Evolutionary conservation across 2,329 filamentous ascomycete species (phyloP).

Genomic region (Coniochaeta sp.): DNA sequence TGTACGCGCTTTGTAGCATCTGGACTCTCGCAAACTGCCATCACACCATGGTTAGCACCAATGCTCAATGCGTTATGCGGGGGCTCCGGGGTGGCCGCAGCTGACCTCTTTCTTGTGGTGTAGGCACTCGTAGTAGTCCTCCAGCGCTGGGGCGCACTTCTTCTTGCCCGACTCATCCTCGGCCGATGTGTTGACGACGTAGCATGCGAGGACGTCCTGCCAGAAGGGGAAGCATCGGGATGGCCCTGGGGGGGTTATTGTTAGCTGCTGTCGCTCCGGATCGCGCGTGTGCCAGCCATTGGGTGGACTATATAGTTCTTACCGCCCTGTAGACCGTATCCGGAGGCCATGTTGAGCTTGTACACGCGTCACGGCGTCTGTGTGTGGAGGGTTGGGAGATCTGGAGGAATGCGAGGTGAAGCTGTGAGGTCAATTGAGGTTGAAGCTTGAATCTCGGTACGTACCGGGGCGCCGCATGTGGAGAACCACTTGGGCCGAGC

Average conservation of each 20-base stretch:
- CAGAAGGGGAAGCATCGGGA: constrained; percentile 96
- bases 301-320: constrained; percentile 25
- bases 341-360: constrained; percentile 60
- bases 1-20: constrained; percentile 77
- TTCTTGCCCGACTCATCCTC: constrained; percentile 76
- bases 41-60: constrained; percentile 5
- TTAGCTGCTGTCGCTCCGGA: constrained; percentile 6
- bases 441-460: constrained; percentile 3
- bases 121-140: constrained; percentile 98
- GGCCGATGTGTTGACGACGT: constrained; percentile 82
- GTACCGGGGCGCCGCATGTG: background rate
- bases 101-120: constrained; percentile 97
- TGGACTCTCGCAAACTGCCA: constrained; percentile 67
- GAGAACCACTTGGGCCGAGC: background rate
- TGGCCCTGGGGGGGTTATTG: constrained; percentile 37
- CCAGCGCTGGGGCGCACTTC: constrained; percentile 77
- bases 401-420: background rate
- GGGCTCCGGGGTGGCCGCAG: background rate
- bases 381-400: constrained; percentile 7
- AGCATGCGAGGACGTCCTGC: constrained; percentile 98
- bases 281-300: constrained; percentile 9
- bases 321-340: constrained; percentile 78
- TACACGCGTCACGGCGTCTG: background rate
- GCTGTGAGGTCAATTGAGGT: constrained; percentile 5
- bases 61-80: background rate